Conservation (phyloP, 306 rosid genomes). For the Glycine tomentella region DNA sequence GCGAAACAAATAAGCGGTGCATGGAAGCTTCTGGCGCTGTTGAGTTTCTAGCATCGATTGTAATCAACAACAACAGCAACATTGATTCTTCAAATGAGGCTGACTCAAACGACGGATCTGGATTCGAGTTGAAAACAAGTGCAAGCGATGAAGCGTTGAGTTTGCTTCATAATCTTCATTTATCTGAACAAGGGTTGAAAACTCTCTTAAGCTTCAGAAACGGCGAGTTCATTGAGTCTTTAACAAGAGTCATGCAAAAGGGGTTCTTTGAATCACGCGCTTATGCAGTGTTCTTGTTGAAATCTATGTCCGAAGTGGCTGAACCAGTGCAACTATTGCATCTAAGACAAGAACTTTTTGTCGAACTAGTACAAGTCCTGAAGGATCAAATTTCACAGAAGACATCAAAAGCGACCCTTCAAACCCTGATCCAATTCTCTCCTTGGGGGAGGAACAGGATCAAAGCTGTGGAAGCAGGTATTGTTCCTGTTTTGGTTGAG, state of each 20-base stretch:
- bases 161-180: constrained; percentile 62
- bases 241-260: constrained; percentile 60
- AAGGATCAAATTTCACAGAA: constrained; percentile 66
- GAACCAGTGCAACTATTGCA: constrained; percentile 51
- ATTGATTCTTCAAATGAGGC: background rate
- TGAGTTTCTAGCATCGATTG: constrained; percentile 68
- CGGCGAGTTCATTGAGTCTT: constrained; percentile 58
- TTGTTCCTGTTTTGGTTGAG: constrained; percentile 64
- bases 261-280: constrained; percentile 81
- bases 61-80: constrained; percentile 6
- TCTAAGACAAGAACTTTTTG: constrained; percentile 53
- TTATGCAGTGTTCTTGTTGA: constrained; percentile 69
- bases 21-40: constrained; percentile 72
- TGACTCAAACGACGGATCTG: constrained; percentile 15
- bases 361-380: constrained; percentile 60
- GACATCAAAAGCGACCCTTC: constrained; percentile 63
- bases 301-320: constrained; percentile 65
- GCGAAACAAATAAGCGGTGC: constrained; percentile 69
- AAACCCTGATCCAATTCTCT: constrained; percentile 55
- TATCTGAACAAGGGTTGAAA: constrained; percentile 62
- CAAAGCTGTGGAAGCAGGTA: constrained; percentile 72
- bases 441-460: constrained; percentile 76
- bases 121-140: constrained; percentile 11
- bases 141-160: constrained; percentile 66
- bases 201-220: constrained; percentile 44